These are phyloP conservation scores for Mortierella sp. DNA, from an alignment of 371 early-diverging fungal species.

Conservation along the genomic window DNA sequence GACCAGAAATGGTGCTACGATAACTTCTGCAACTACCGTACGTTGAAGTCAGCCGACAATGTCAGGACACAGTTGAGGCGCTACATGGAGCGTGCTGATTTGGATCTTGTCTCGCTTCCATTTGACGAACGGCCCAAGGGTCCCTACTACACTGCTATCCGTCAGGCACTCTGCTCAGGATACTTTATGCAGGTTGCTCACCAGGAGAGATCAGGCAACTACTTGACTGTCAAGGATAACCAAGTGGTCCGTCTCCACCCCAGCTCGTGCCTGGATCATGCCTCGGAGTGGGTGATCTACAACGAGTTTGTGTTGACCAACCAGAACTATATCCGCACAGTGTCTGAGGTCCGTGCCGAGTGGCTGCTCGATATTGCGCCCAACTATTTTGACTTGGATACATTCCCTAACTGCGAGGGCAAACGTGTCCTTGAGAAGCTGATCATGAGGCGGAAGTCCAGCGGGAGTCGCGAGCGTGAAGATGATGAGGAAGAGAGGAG, in stretches of 20 bases:
- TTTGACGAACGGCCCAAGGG: constrained; percentile 74
- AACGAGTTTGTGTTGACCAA: constrained; percentile 98
- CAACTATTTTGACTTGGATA: constrained; percentile 83
- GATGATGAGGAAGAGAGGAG: constrained; percentile 38
- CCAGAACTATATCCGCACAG: constrained; percentile 95
- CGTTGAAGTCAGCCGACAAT: constrained; percentile 93
- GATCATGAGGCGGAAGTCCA: constrained; percentile 57
- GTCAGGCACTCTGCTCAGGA: constrained; percentile 89
- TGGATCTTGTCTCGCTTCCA: constrained; percentile 80
- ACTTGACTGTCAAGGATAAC: constrained; percentile 97
- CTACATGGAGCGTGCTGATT: constrained; percentile 83
- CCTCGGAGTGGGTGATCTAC: constrained; percentile 98
- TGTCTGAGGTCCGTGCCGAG: constrained; percentile 90
- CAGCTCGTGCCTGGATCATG: constrained; percentile 87
- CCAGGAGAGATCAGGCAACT: constrained; percentile 89
- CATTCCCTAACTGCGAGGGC: constrained; percentile 94
- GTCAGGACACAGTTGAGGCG: constrained; percentile 92
- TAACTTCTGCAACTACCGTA: constrained; percentile 90
- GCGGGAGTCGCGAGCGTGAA: constrained; percentile 28
- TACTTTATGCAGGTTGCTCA: constrained; percentile 99
- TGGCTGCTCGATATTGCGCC: constrained; percentile 96
- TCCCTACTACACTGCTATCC: constrained; percentile 86
- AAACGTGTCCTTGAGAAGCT: constrained; percentile 83
- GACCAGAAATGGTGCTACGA: constrained; percentile 93
- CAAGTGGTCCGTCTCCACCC: constrained; percentile 98